Percentiles rank a stretch among this genome's conserved stretches.
Evolutionary conservation across 75 land plant species (phyloP).

Genomic region (Cunninghamia lanceolata): DNA sequence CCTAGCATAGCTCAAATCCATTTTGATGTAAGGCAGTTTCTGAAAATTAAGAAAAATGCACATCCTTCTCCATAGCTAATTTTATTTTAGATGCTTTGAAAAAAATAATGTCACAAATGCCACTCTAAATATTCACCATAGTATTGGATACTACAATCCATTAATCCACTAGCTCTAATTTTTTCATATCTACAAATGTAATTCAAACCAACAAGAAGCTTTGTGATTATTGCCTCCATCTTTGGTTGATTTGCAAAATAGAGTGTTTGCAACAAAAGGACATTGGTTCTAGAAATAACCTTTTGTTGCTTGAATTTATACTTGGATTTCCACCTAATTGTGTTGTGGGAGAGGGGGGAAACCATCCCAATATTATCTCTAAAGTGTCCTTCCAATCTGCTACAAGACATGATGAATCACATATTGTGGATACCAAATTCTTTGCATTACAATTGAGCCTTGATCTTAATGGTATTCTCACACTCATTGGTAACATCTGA

Average conservation of each 20-base stretch:
- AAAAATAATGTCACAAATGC: conserved; percentile 16
- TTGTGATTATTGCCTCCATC: conserved; percentile 62
- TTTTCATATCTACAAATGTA: conserved; percentile 56
- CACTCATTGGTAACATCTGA: conserved; percentile 49
- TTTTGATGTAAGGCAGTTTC: neutral
- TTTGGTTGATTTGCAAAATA: conserved; percentile 60
- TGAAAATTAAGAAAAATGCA: neutral
- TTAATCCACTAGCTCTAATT: conserved; percentile 39
- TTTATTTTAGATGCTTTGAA: neutral
- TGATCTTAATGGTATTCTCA: conserved; percentile 41
- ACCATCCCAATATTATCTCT: conserved; percentile 52
- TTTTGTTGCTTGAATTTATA: conserved; percentile 63
- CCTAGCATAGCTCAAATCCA: neutral
- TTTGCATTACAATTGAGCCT: conserved; percentile 43
- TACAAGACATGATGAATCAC: conserved; percentile 43
- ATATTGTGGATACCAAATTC: conserved; percentile 18
- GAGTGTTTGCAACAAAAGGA: conserved; percentile 76
- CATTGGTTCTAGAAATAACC: conserved; percentile 40
- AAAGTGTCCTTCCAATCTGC: conserved; percentile 53
- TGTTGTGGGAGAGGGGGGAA: conserved; percentile 82
- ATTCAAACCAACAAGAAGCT: conserved; percentile 74
- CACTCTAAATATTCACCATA: conserved; percentile 26
- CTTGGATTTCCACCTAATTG: conserved; percentile 76
- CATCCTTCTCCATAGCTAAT: neutral
- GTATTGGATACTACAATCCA: conserved; percentile 40